Base-by-base conservation (phyloP, 2,329 filamentous ascomycete genomes). In the Dothistroma septosporum region DNA sequence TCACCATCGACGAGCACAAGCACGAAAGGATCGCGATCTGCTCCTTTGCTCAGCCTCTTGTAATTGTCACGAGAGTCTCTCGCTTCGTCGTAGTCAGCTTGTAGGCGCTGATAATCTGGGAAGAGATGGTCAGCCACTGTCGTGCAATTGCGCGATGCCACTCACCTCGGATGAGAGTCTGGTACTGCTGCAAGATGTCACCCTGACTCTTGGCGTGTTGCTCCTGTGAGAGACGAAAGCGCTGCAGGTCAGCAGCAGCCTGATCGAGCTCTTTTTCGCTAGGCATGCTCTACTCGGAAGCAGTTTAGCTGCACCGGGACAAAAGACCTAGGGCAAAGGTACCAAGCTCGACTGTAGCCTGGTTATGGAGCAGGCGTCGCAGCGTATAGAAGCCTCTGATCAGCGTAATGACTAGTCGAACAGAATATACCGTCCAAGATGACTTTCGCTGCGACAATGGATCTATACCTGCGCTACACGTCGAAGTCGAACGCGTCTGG, bases 1-100 rank as follows among this genome's bases (percentile, higher is more conserved):
- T 88, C 84, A 21, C 84, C 85, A 59, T 88, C 85, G 12, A 88
- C 74, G 0, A 88, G 74, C 7, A 87, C 80, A 1, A 87, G 76
- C 1, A 84, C 83, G 65, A 87, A 87, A 0, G 84, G 80, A 62
- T 83, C 83, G 21, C 81, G 79, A 24, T 83, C 75, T 68, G 78
- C 68, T 31, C 67, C 61, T 55, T 77, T 76, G 5, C 79, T 79
- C 58, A 82, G 70, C 66, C 80, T 78, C 67, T 85, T 85, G 74
- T 84, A 85, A 47, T 78, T 79, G 61, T 85, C 82, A 3, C 82
- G 75, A 0, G 77, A 64, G 53, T 82, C 81, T 46, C 81, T 78
- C 62, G 82, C 82, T 63, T 85, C 81, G 64, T 85, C 83, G 57
- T 82, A 84, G 62, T 85, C 81, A 62, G 78, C 83, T 68, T 82